Percentiles rank a stretch among this genome's conserved stretches.
These are phyloP conservation scores for Hypoxylon perforatum DNA, from an alignment of 495 filamentous ascomycete genomes.

Conservation along the genomic window DNA sequence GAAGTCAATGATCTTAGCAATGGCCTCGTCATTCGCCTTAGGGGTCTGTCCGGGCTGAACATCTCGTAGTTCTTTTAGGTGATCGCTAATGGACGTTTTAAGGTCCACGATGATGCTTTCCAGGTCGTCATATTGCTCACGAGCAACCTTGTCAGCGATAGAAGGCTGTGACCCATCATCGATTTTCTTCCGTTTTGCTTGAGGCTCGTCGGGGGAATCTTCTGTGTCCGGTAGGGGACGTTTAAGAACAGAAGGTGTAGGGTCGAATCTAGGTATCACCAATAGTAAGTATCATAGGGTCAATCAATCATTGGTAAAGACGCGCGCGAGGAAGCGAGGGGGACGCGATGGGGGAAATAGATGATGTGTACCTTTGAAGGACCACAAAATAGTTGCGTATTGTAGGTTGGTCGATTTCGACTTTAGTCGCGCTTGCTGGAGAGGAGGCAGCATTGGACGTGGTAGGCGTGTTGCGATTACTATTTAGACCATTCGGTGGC, in stretches of 20 bases:
- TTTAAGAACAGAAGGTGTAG: slow-evolving; percentile 55
- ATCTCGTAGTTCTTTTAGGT: slow-evolving; percentile 53
- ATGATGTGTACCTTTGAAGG: slow-evolving; percentile 53
- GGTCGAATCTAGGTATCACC: slow-evolving; percentile 53
- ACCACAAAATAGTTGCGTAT: slow-evolving; percentile 57
- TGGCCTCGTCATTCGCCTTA: slow-evolving; percentile 42
- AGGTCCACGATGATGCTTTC: slow-evolving; percentile 61
- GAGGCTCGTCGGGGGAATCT: slow-evolving; percentile 51
- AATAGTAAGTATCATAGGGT: slow-evolving; percentile 33
- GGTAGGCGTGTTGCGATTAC: slow-evolving; percentile 24
- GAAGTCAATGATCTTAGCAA: slow-evolving; percentile 53
- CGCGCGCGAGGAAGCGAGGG: background rate
- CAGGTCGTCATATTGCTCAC: slow-evolving; percentile 55
- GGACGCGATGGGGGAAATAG: slow-evolving; percentile 4
- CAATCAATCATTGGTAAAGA: slow-evolving; percentile 11
- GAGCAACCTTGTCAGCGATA: slow-evolving; percentile 58
- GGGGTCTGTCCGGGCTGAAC: slow-evolving; percentile 31
- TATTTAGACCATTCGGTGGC: slow-evolving; percentile 29
- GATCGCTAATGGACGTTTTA: slow-evolving; percentile 49
- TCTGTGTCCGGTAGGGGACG: slow-evolving; percentile 53
- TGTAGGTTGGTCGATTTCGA: slow-evolving; percentile 36
- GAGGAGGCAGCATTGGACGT: slow-evolving; percentile 5
- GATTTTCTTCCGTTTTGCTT: slow-evolving; percentile 59
- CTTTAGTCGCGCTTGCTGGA: slow-evolving; percentile 21
- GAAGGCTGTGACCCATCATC: slow-evolving; percentile 47